Percentiles rank a stretch among this genome's conserved stretches.
Evolutionary conservation across 2,329 filamentous ascomycete genomes (phyloP).

Genomic region (Mollisiaceae sp.): DNA sequence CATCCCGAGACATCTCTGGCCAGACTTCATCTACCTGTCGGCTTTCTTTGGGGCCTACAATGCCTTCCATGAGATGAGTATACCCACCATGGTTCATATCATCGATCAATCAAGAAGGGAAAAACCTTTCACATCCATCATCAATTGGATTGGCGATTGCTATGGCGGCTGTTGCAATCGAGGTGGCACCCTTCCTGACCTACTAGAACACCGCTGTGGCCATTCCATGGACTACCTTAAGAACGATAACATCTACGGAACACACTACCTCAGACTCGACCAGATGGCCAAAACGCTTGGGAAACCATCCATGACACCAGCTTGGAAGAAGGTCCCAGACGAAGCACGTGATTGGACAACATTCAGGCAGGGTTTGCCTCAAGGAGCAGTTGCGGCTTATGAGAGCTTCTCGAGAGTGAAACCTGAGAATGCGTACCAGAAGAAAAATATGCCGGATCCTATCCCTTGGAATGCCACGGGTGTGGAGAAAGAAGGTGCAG

Average conservation of each 20-base stretch:
- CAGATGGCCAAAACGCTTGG: constrained; percentile 8
- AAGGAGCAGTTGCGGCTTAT: not conserved
- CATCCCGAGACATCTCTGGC: constrained; percentile 43
- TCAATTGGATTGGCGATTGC: constrained; percentile 19
- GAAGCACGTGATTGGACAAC: constrained; percentile 5
- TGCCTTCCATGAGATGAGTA: constrained; percentile 43
- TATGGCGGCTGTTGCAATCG: constrained; percentile 21
- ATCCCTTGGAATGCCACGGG: constrained; percentile 2
- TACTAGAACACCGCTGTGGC: constrained; percentile 15
- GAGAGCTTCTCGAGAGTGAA: not conserved
- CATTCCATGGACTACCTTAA: constrained; percentile 19
- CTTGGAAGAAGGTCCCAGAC: constrained; percentile 7
- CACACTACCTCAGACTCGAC: constrained; percentile 13
- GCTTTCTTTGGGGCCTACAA: constrained; percentile 34
- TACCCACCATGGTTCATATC: constrained; percentile 43
- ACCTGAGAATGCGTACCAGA: not conserved
- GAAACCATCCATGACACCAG: not conserved
- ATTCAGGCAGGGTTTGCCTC: not conserved
- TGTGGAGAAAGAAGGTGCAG: not conserved
- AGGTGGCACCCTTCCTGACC: constrained; percentile 7
- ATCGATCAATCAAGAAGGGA: constrained; percentile 38
- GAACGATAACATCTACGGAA: not conserved
- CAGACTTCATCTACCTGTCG: constrained; percentile 41
- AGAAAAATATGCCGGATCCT: not conserved
- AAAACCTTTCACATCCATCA: constrained; percentile 9